Evolutionary conservation across 176 grass and related monocot genomes (phyloP), one percentile per base, ranked within the genome.

Genomic region (Lolium perenne): DNA sequence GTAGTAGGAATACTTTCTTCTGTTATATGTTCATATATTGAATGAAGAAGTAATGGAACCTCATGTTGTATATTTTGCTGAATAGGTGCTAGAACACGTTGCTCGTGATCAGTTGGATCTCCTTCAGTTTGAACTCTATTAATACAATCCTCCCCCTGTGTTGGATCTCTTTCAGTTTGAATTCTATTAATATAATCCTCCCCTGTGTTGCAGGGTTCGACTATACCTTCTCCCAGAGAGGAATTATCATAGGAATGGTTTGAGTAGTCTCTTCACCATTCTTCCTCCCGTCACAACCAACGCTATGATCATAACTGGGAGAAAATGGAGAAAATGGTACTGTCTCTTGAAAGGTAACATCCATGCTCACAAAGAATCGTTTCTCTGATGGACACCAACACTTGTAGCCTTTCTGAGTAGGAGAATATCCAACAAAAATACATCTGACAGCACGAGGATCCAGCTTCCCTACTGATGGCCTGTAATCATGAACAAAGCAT

Each of bases 341-440:
- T n/a, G 21, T 60, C 58, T 60, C 58, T 10, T 60, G n/a, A 10
- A 60, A 60, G 58, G 58, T 60, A 60, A 60, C 58, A 60, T 60
- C n/a, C 58, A 22, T 60, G 15, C 58, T 60, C 58, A 60, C 58
- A 11, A 60, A 60, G 58, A 60, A 71, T 1, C 38, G 16, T 8
- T 41, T 20, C 18, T 71, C 9, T 10, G 35, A 71, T 40, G 40
- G 68, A 5, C 17, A 71, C 68, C 68, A 71, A 8, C 68, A 72
- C 0, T 43, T 10, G 4, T 72, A 72, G 4, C 69, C 69, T 43
- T 72, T 72, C 18, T 72, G 4, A 22, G 41, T 45, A 5, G 41
- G 38, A 47, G 69, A 72, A 72, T 69, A 69, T 11, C 64, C 64
- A 35, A 67, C 62, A 65, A 65, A 65, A 29, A 65, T 9, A 32